These are phyloP conservation scores for Lentinula detonsa DNA, from an alignment of 768 basidiomycete species.

Conservation along the genomic window DNA sequence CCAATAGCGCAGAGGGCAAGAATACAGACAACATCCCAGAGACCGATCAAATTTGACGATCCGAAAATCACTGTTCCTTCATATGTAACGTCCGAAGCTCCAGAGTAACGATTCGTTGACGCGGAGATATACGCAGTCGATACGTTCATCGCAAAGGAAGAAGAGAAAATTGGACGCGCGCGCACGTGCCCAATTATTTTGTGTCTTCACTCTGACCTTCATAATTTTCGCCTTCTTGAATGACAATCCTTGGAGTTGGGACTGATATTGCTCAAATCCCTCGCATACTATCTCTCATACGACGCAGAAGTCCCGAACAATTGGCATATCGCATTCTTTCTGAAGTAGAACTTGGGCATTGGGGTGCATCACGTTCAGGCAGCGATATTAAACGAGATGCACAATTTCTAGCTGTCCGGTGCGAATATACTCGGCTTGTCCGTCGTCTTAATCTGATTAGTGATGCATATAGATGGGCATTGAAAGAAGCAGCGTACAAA, in stretches of 20 bases:
- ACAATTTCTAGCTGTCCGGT: slow-evolving; percentile 74
- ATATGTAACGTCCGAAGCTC: slow-evolving; percentile 41
- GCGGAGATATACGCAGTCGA: slow-evolving; percentile 38
- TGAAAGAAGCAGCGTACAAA: slow-evolving; percentile 87
- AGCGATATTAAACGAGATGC: slow-evolving; percentile 18
- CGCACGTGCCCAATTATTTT: not conserved
- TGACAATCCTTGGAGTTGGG: slow-evolving; percentile 70
- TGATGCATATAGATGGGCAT: slow-evolving; percentile 53
- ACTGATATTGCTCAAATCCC: slow-evolving; percentile 69
- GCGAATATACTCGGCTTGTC: slow-evolving; percentile 14
- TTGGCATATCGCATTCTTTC: slow-evolving; percentile 65
- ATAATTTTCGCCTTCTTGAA: slow-evolving; percentile 14
- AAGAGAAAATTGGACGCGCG: not conserved
- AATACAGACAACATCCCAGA: slow-evolving; percentile 38
- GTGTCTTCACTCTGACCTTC: not conserved
- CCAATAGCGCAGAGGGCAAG: not conserved
- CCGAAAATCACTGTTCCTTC: slow-evolving; percentile 41
- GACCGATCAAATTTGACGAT: slow-evolving; percentile 35
- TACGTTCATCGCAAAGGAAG: slow-evolving; percentile 17
- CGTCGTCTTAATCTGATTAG: not conserved
- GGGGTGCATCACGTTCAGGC: slow-evolving; percentile 19
- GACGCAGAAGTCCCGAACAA: slow-evolving; percentile 35
- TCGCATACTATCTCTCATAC: slow-evolving; percentile 52
- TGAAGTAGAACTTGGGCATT: slow-evolving; percentile 35
- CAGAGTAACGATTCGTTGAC: slow-evolving; percentile 39